Evolutionary conservation across 805 yeast species (phyloP), one percentile per base, ranked within the genome.

Genomic region (Nakazawaea wickerhamii): DNA sequence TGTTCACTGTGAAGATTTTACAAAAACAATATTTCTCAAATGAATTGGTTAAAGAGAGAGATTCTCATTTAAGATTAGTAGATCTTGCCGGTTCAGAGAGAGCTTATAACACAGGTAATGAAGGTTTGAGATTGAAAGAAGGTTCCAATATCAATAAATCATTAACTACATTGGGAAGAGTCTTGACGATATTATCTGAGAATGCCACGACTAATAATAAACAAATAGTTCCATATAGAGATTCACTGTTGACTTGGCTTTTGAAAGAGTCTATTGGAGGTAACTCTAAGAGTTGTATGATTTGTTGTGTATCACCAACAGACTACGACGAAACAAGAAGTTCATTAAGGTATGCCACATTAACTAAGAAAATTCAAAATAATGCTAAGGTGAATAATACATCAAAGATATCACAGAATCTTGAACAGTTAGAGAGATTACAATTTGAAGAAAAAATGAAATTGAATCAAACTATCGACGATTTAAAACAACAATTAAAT

Each of bases 51-150:
- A 71, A 69, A 39, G 75, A 71, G 45, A 75, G 75, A 50, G 59
- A 70, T 1, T 82, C 93, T 2, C 73, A 74, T 46, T 65, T 87
- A 30, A 69, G 83, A 45, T 65, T 86, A 14, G 91, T 86, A 2
- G 95, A 86, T 60, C 61, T 86, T 47, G 95, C 95, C 0, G 79
- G 95, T 0, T 82, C 91, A 1, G 95, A 86, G 56, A 67, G 91
- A 40, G 76, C 81, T 3, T 59, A 65, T 15, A 70, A 81, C 20
- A 76, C 86, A 0, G 81, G 84, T 23, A 75, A 82, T 5, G 75
- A 71, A 14, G 80, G 77, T 3, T 66, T 71, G 7, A 63, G 93
- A 39, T 67, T 83, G 44, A 73, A 78, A 49, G 95, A 87, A 56
- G 95, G 95, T 1, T 67, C 79, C 5, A 78, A 81, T 48, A 86